Percentiles rank a stretch among this genome's conserved stretches.
phyloP scores from a whole-genome alignment of 495 filamentous ascomycete species.

The Wilcoxina mikolae region DNA sequence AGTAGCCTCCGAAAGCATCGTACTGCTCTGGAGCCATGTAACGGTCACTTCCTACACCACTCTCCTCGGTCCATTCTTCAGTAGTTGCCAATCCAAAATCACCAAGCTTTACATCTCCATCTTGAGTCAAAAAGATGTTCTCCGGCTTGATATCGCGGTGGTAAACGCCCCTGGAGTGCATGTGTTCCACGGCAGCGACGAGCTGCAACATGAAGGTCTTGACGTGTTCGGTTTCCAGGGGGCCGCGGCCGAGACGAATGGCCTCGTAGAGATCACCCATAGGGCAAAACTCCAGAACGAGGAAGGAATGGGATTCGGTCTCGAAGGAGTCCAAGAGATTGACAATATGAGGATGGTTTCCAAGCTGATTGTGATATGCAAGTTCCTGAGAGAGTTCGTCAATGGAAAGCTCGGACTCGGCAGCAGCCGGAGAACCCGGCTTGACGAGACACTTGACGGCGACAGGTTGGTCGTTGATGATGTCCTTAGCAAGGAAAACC shows the following conservation, averaged over 20 bases:
- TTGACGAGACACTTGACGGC: slow-evolving; percentile 93
- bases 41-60: slow-evolving; percentile 85
- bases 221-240: slow-evolving; percentile 87
- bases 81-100: slow-evolving; percentile 87
- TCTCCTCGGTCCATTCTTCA: slow-evolving; percentile 75
- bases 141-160: slow-evolving; percentile 99
- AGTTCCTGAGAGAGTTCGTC: slow-evolving; percentile 85
- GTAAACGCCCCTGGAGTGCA: slow-evolving; percentile 81
- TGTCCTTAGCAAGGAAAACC: slow-evolving; percentile 85
- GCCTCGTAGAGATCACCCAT: slow-evolving; percentile 96
- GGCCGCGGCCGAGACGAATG: slow-evolving; percentile 73
- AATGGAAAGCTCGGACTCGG: slow-evolving; percentile 42
- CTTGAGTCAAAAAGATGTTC: slow-evolving; percentile 86
- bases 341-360: slow-evolving; percentile 78
- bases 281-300: slow-evolving; percentile 91
- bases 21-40: slow-evolving; percentile 99
- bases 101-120: slow-evolving; percentile 84
- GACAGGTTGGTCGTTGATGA: slow-evolving; percentile 55
- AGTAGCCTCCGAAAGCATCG: slow-evolving; percentile 78
- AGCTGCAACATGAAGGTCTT: slow-evolving; percentile 94
- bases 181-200: slow-evolving; percentile 73
- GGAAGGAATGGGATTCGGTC: slow-evolving; percentile 73
- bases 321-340: slow-evolving; percentile 85
- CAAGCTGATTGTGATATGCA: slow-evolving; percentile 61
- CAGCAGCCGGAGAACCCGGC: slow-evolving; percentile 39